A percentile compares a stretch with the other conserved stretches of the same genome.
phyloP scores from a whole-genome alignment of 1,284 basidiomycete species.

The Ustilago curta region DNA sequence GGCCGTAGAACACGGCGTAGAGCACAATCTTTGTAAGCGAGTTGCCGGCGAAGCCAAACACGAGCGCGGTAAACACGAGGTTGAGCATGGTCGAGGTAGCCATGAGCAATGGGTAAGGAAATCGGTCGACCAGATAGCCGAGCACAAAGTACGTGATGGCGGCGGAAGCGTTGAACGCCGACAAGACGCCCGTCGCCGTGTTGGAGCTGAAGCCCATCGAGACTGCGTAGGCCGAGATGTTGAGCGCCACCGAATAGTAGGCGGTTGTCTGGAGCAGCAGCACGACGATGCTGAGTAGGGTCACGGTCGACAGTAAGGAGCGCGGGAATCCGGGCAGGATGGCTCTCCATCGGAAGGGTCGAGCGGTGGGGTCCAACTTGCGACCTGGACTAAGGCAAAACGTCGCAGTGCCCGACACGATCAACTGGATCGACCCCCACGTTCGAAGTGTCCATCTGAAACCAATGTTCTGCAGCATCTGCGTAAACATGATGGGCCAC shows the following conservation, averaged over 20 bases:
- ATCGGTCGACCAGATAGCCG: constrained; percentile 52
- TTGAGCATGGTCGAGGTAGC: constrained; percentile 39
- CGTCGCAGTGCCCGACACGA: constrained; percentile 40
- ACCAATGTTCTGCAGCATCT: constrained; percentile 40
- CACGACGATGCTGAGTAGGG: constrained; percentile 27
- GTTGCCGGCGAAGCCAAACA: constrained; percentile 54
- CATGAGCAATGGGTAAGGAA: constrained; percentile 54
- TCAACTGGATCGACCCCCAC: constrained; percentile 39
- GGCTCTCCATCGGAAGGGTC: constrained; percentile 26
- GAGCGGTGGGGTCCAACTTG: not conserved
- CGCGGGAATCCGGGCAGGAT: constrained; percentile 36
- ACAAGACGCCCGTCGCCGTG: constrained; percentile 54
- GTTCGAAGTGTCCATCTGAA: constrained; percentile 58
- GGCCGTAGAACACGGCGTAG: constrained; percentile 56
- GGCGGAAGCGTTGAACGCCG: constrained; percentile 58
- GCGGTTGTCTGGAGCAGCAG: constrained; percentile 48
- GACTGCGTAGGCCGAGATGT: constrained; percentile 51
- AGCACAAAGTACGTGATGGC: constrained; percentile 50
- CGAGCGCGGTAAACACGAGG: constrained; percentile 43
- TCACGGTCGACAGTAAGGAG: constrained; percentile 20
- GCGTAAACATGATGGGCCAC: constrained; percentile 54
- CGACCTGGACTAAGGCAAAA: constrained; percentile 26
- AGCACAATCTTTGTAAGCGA: constrained; percentile 54
- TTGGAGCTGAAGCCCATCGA: constrained; percentile 50
- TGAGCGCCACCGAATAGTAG: constrained; percentile 58